Base-by-base conservation (phyloP, 495 filamentous ascomycete genomes). In the Chaetomium fimeti region DNA sequence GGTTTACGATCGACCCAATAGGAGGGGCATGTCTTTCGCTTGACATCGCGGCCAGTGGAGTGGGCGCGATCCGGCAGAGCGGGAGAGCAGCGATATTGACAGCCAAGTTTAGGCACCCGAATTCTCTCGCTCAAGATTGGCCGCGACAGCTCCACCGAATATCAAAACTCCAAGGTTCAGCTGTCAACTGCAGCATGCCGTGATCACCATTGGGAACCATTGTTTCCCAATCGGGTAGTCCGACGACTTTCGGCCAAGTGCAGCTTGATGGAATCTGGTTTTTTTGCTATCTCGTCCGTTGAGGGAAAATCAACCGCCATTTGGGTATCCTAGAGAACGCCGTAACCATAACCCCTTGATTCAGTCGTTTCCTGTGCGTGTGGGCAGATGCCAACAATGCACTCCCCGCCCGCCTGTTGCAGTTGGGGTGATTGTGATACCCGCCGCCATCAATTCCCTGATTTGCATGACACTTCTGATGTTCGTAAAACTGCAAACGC, bases 111-210 rank as follows among this genome's bases (percentile, higher is more conserved):
- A 65, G 63, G 63, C 63, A 65, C 27, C 63, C 49, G 47, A 54
- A 65, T 65, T 65, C 63, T 56, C 49, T 61, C n/a, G 49, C 32
- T 1, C 27, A 36, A 54, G 57, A 65, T 65, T 65, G 57, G 63
- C 20, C 48, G 22, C 56, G 5, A 43, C 27, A 24, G 55, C 55
- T 59, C 53, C 53, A 59, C 56, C 47, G 22, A 32, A 3, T 12
- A 48, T 38, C 49, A 47, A 20, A 55, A 55, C 53, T 36, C 32
- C 54, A 42, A 24, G 36, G 16, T 24, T 24, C 51, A 63, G 24
- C 16, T 60, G 18, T 42, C 54, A 22, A 60, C 40, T 48, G 24
- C 57, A 36, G 24, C 11, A 12, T 25, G 5, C 11, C 32, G 29
- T 51, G 15, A 18, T 51, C 43, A 25, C 16, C 3, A 20, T n/a